These are phyloP conservation scores for Plasmopara halstedii DNA, from an alignment of 352 stramenopile genomes.

Conservation along the genomic window DNA sequence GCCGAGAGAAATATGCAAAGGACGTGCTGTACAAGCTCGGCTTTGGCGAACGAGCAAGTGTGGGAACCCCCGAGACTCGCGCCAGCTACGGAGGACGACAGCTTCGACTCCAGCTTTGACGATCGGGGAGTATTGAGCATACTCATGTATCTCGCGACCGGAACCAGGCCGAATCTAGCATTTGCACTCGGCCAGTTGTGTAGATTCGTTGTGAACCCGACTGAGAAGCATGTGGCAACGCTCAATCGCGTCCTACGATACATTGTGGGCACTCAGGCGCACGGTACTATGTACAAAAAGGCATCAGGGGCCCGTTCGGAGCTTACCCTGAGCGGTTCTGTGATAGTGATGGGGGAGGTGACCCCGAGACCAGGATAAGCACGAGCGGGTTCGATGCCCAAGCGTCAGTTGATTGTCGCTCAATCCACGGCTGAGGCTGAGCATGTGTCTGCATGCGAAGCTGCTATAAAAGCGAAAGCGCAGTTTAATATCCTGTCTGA, in stretches of 20 bases:
- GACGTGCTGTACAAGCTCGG: too few species aligned
- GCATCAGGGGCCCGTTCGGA: too few species aligned
- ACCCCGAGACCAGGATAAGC: slow-evolving; percentile 8
- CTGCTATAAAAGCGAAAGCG: slow-evolving; percentile 2
- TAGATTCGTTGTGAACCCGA: background rate
- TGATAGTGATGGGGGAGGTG: slow-evolving; percentile 13
- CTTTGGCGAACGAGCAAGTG: too few species aligned
- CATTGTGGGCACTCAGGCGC: background rate
- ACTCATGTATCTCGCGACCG: background rate
- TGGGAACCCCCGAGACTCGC: too few species aligned
- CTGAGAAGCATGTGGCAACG: background rate
- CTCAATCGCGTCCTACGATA: background rate
- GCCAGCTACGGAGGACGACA: background rate
- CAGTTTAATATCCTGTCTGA: background rate
- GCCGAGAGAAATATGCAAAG: too few species aligned
- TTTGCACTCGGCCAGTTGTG: background rate
- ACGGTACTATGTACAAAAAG: background rate
- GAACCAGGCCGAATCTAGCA: background rate
- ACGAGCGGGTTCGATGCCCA: slow-evolving; percentile 3
- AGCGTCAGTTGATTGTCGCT: slow-evolving; percentile 9
- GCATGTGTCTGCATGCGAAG: slow-evolving; percentile 9
- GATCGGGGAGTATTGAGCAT: background rate
- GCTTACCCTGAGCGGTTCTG: slow-evolving; percentile 4
- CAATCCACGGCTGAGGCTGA: slow-evolving; percentile 12
- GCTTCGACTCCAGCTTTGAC: background rate